Conservation (phyloP, 148 eudicot species). For the Rhododendron williamsianum region DNA sequence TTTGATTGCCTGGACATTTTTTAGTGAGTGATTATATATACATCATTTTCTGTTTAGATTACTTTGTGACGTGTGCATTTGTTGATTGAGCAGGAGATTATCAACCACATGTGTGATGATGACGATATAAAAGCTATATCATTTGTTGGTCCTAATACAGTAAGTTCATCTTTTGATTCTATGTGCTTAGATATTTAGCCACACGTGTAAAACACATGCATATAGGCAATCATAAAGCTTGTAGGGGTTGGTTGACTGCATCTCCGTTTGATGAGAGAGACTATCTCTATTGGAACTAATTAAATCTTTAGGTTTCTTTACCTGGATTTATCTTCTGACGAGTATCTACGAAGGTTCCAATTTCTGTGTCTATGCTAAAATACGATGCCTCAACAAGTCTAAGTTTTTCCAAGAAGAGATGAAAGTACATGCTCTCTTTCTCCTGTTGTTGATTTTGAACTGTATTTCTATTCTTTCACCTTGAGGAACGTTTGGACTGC, state of each 20-base stretch:
- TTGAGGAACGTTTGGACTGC: not conserved
- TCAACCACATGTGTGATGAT: conserved; percentile 48
- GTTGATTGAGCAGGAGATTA: conserved; percentile 39
- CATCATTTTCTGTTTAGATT: not conserved
- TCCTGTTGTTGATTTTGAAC: not conserved
- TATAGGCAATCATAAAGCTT: not conserved
- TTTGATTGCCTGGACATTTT: not conserved
- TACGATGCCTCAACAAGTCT: not conserved
- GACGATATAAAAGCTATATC: conserved; percentile 61
- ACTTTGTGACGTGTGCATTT: not conserved
- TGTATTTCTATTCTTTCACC: not conserved
- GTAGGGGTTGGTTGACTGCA: not conserved
- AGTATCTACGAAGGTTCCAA: not conserved
- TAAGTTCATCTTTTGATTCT: conserved; percentile 24
- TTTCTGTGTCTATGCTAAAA: not conserved
- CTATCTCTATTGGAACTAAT: not conserved
- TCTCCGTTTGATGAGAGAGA: not conserved
- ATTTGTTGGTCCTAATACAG: conserved; percentile 51
- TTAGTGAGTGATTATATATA: not conserved
- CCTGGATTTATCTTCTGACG: not conserved
- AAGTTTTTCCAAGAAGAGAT: not conserved
- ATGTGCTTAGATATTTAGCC: not conserved
- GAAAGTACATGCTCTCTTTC: not conserved
- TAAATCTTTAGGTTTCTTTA: not conserved
- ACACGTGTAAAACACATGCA: not conserved